phyloP scores from a whole-genome alignment of 2,329 filamentous ascomycete species.

The Claviceps monticola region DNA sequence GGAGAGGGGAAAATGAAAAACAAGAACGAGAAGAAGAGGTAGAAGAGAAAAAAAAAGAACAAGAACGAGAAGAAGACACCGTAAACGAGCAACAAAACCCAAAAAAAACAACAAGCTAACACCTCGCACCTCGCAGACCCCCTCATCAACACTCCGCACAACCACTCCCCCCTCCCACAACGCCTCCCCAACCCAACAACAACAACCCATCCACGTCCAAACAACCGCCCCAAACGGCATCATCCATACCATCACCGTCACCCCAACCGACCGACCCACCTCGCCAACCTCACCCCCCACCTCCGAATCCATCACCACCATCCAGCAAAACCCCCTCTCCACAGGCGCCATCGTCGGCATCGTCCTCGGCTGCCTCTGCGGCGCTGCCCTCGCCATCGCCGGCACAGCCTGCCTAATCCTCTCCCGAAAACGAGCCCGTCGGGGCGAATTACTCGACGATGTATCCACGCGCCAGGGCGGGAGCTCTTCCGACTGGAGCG shows the following conservation, averaged over 20 bases:
- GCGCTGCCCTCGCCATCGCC: neutral
- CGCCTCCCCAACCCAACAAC: neutral
- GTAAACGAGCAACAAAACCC: no score
- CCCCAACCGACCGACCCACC: neutral
- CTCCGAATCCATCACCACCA: neutral
- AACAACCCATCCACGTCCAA: neutral
- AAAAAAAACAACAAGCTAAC: no score
- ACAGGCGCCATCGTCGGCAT: neutral
- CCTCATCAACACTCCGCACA: neutral
- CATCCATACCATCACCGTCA: neutral
- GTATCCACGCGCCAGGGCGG: neutral
- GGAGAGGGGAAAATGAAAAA: no score
- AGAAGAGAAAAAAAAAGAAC: no score
- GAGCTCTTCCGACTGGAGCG: neutral
- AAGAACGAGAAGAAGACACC: no score
- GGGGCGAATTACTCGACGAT: neutral
- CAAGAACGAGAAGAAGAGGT: neutral
- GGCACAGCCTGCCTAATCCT: neutral
- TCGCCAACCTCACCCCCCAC: neutral
- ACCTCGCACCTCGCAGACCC: no score
- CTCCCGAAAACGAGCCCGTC: neutral
- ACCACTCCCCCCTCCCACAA: neutral
- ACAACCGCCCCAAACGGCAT: neutral
- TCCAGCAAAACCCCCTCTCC: neutral
- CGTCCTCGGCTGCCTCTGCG: conserved; percentile 1